Conservation (phyloP, 257 asterid genomes). For the Datura wrightii region DNA sequence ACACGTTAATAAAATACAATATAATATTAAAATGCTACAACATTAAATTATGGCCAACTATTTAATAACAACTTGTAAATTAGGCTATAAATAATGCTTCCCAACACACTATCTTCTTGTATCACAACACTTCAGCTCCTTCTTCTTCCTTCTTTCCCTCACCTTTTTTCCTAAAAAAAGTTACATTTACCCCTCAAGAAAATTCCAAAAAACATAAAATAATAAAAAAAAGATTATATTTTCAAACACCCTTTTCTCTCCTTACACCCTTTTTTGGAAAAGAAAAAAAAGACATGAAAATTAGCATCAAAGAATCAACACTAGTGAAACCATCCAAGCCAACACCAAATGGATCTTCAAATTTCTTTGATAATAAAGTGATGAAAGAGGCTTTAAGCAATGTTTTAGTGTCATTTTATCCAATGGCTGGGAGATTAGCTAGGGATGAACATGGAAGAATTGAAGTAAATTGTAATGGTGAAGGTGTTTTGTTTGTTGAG, state of each 20-base stretch:
- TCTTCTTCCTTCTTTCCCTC: no score
- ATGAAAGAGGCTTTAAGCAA: slow-evolving; percentile 48
- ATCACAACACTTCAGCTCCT: no score
- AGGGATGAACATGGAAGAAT: slow-evolving; percentile 48
- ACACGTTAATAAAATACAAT: no score
- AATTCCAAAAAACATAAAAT: not conserved
- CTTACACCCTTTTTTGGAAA: not conserved
- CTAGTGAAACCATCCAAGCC: slow-evolving; percentile 41
- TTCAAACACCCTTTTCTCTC: not conserved
- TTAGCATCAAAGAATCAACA: slow-evolving; percentile 38
- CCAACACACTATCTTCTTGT: not conserved
- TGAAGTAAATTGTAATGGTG: slow-evolving; percentile 50
- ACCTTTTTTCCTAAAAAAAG: not conserved
- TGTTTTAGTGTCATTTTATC: slow-evolving; percentile 52
- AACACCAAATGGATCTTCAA: slow-evolving; percentile 44
- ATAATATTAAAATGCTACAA: no score
- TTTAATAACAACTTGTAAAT: no score
- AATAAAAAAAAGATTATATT: not conserved
- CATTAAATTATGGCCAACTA: no score
- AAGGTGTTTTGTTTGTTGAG: slow-evolving; percentile 54
- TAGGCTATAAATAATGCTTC: not conserved
- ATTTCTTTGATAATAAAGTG: slow-evolving; percentile 40
- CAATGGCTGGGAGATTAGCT: slow-evolving; percentile 53
- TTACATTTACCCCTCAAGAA: not conserved
- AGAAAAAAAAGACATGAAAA: slow-evolving; percentile 36